Conservation (phyloP, 176 grass and related monocot species). For the Saccharum officinarum region DNA sequence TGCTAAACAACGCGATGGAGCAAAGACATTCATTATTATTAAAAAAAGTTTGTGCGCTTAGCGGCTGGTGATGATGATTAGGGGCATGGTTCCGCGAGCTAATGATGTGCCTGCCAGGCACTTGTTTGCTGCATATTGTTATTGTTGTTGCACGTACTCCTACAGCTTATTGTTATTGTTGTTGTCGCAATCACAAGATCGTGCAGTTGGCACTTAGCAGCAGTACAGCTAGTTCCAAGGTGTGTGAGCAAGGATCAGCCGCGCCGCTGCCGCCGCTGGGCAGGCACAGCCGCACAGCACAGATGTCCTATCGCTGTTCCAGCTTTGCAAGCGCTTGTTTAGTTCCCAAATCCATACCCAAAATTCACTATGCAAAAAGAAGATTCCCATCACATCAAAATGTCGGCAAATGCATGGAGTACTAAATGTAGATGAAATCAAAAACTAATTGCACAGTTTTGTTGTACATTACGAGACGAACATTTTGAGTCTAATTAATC, state of each 20-base stretch:
- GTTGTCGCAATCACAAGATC: too few relatives aligned
- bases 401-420: too few relatives aligned
- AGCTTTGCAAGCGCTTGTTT: conserved; percentile 22
- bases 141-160: too few relatives aligned
- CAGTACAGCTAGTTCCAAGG: conserved; percentile 20
- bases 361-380: too few relatives aligned
- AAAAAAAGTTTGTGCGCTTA: background rate
- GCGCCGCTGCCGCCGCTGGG: background rate
- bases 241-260: background rate
- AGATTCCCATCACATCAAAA: too few relatives aligned
- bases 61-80: conserved; percentile 31
- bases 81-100: background rate
- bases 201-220: background rate
- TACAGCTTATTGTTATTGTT: background rate
- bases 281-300: background rate
- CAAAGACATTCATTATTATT: background rate
- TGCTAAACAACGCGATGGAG: background rate
- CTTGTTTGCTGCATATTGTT: too few relatives aligned
- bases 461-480: too few relatives aligned
- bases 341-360: too few relatives aligned
- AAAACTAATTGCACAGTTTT: too few relatives aligned
- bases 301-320: conserved; percentile 40
- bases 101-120: conserved; percentile 9
- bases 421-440: too few relatives aligned
- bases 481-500: too few relatives aligned